Base-by-base conservation (phyloP, 495 filamentous ascomycete species). In the Neohortaea acidophila region DNA sequence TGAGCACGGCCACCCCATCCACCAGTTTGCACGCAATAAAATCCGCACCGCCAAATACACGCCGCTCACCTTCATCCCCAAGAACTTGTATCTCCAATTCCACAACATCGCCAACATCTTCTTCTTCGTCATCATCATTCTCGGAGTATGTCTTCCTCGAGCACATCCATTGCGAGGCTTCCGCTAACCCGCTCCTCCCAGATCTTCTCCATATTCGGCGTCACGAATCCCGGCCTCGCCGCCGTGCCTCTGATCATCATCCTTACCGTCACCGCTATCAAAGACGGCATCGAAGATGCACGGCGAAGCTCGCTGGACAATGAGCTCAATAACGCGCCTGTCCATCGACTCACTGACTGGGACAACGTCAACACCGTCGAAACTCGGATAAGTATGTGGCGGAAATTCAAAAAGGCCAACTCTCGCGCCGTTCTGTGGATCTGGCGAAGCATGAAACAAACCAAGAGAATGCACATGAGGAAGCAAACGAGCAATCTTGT, bases 21-120 rank as follows among this genome's bases (percentile, higher is more conserved):
- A 66, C 28, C 65, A 73, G 24, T 99, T 77, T 57, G 70, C 77
- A 25, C 67, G 89, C 41, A 99, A 99, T 66, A 99, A 99, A 64
- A 93, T 99, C 53, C 71, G 91, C 25, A 99, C 91, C 2, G 80
- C 91, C 36, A 96, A 94, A 57, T 99, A 94, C 59, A 96, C 91
- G 3, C 75, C 91, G 11, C 60, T 99, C 36, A 91, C 80, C 47
- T 99, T 99, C 63, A 59, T 96, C n/a, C 91, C 91, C 8, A 94
- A 96, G 61, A 94, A 99, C 58, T 56, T 96, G 39, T 99, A 75
- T 70, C 77, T 89, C 41, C 91, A 99, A 58, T 96, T 99, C 56
- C 86, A 96, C 61, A 96, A 96, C 58, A 82, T 99, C 48, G 91
- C 91, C 38, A 99, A 96, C 59, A 75, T 96, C 26, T 99, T 94